Conservation (phyloP, 148 eudicot genomes). For the Selenicereus undatus region DNA sequence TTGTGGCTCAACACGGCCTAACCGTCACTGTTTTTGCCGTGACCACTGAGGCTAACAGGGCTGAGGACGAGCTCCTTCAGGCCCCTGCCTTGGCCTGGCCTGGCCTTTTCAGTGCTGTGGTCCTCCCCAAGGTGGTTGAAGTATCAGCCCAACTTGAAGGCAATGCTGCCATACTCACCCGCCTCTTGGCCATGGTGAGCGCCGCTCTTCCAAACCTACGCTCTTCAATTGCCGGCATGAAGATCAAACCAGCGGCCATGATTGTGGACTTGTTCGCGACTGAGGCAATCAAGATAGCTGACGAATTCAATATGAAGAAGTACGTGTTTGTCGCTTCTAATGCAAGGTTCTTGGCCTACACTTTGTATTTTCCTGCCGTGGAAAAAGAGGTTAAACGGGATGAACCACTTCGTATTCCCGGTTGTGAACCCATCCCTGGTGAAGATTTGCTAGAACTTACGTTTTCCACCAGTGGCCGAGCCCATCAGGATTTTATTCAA, state of each 20-base stretch:
- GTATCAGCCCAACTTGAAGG: background rate
- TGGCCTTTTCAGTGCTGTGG: slow-evolving; percentile 24
- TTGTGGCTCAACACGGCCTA: slow-evolving; percentile 34
- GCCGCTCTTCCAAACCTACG: slow-evolving; percentile 29
- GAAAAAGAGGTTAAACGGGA: slow-evolving; percentile 31
- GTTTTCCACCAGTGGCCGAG: slow-evolving; percentile 3
- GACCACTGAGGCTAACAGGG: slow-evolving; percentile 21
- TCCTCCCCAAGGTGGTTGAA: slow-evolving; percentile 33
- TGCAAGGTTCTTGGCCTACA: slow-evolving; percentile 30
- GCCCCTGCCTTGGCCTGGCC: slow-evolving; percentile 22
- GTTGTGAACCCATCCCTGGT: slow-evolving; percentile 34
- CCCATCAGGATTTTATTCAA: slow-evolving; percentile 19
- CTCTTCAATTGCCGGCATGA: slow-evolving; percentile 23
- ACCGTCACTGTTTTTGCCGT: slow-evolving; percentile 36
- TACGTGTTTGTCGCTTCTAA: slow-evolving; percentile 40
- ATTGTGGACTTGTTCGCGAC: slow-evolving; percentile 43
- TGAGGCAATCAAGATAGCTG: slow-evolving; percentile 34
- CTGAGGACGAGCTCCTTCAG: slow-evolving; percentile 27
- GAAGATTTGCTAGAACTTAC: slow-evolving; percentile 27
- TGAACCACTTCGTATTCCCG: slow-evolving; percentile 40
- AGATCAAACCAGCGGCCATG: slow-evolving; percentile 35
- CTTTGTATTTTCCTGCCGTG: slow-evolving; percentile 32
- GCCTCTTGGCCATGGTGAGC: slow-evolving; percentile 24
- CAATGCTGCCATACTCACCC: slow-evolving; percentile 19
- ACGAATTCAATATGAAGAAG: slow-evolving; percentile 35